These are phyloP conservation scores for Hypoxylon fragiforme DNA, from an alignment of 495 filamentous ascomycete genomes.

Conservation along the genomic window DNA sequence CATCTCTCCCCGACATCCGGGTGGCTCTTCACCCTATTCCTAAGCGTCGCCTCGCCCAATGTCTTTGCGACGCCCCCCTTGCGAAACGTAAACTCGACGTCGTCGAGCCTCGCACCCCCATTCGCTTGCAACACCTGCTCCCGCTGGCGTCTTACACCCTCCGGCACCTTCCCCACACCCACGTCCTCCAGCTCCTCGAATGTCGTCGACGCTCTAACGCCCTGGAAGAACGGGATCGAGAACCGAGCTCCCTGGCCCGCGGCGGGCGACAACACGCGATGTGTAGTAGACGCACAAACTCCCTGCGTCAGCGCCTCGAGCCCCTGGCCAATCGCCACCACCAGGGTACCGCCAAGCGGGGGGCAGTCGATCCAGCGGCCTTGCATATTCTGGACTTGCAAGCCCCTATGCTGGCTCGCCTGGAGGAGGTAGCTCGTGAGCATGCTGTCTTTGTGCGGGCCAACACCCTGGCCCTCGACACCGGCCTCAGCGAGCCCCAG, in stretches of 20 bases:
- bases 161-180: slow-evolving; percentile 68
- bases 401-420: slow-evolving; percentile 72
- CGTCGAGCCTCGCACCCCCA: slow-evolving; percentile 60
- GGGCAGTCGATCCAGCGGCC: slow-evolving; percentile 82
- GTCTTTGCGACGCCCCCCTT: slow-evolving; percentile 62
- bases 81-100: slow-evolving; percentile 79
- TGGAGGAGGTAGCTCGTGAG: slow-evolving; percentile 87
- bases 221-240: slow-evolving; percentile 91
- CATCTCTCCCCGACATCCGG: slow-evolving; percentile 86
- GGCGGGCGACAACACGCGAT: slow-evolving; percentile 71
- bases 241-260: slow-evolving; percentile 73
- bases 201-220: slow-evolving; percentile 76
- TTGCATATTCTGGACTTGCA: slow-evolving; percentile 86
- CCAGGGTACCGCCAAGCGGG: slow-evolving; percentile 64
- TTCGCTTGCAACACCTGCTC: slow-evolving; percentile 52
- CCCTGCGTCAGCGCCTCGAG: slow-evolving; percentile 89
- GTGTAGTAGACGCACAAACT: slow-evolving; percentile 84
- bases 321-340: slow-evolving; percentile 92
- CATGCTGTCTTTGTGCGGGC: slow-evolving; percentile 93
- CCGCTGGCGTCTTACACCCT: slow-evolving; percentile 61
- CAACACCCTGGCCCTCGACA: slow-evolving; percentile 69
- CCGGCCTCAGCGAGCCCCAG: slow-evolving; percentile 46
- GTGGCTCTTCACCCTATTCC: slow-evolving; percentile 88
- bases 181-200: slow-evolving; percentile 68
- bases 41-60: slow-evolving; percentile 79